These are phyloP conservation scores for Yarrowia bubula DNA, from an alignment of 805 yeast species.

Conservation along the genomic window DNA sequence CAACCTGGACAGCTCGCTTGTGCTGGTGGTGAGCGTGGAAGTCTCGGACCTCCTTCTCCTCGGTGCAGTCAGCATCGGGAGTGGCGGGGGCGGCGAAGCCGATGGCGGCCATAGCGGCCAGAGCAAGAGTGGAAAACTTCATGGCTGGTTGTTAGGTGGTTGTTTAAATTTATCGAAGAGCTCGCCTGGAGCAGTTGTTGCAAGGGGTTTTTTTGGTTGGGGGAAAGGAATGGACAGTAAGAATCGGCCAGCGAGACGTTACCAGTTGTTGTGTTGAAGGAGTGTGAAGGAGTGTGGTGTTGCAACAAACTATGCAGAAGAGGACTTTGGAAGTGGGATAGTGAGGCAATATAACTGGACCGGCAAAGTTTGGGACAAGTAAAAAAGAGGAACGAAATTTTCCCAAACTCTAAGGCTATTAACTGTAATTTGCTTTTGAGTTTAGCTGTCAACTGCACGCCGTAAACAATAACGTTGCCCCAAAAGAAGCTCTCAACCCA, in stretches of 20 bases:
- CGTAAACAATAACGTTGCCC: slow-evolving; percentile 24
- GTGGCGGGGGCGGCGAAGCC: slow-evolving; percentile 42
- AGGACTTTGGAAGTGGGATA: slow-evolving; percentile 7
- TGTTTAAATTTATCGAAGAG: slow-evolving; percentile 6
- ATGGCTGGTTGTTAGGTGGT: slow-evolving; percentile 12
- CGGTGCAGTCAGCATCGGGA: slow-evolving; percentile 33
- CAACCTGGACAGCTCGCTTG: slow-evolving; percentile 46
- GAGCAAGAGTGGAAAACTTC: slow-evolving; percentile 29
- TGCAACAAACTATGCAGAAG: slow-evolving; percentile 24
- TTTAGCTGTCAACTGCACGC: slow-evolving; percentile 6
- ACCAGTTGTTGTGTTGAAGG: slow-evolving; percentile 25
- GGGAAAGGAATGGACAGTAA: slow-evolving; percentile 24
- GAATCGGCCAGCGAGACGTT: slow-evolving; percentile 27
- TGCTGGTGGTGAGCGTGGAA: slow-evolving; percentile 53
- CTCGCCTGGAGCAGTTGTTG: slow-evolving; percentile 26
- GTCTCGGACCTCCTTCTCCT: slow-evolving; percentile 29
- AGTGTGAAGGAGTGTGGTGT: slow-evolving; percentile 24
- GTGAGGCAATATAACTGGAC: slow-evolving; percentile 26
- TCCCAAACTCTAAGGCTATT: neutral
- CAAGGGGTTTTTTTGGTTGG: neutral
- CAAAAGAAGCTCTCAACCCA: slow-evolving; percentile 19
- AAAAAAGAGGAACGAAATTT: slow-evolving; percentile 12
- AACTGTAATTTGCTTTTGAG: neutral
- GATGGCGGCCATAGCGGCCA: slow-evolving; percentile 40
- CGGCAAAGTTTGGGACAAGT: slow-evolving; percentile 19